Evolutionary conservation across 2,329 filamentous ascomycete genomes (phyloP).

Genomic region (Nigrospora osmanthi): DNA sequence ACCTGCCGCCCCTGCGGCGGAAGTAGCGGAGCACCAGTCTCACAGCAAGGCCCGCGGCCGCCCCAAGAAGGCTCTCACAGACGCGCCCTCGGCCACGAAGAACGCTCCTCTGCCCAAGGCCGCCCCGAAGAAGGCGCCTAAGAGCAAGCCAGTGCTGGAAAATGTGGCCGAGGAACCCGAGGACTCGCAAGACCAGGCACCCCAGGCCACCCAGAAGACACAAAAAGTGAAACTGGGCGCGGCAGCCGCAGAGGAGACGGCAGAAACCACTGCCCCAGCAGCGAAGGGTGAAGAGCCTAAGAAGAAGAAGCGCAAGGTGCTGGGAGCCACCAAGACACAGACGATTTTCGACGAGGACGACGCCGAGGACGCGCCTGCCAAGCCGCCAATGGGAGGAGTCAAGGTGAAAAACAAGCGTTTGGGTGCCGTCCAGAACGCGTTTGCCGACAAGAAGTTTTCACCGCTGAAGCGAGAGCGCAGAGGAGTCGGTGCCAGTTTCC

Average conservation of each 20-base stretch:
- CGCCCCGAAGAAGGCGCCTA: conserved; percentile 18
- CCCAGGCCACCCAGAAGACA: conserved; percentile 14
- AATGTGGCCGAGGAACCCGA: conserved; percentile 30
- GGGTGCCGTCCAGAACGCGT: conserved; percentile 34
- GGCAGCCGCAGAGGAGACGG: conserved; percentile 15
- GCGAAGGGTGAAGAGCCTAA: conserved; percentile 31
- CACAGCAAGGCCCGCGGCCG: conserved; percentile 34
- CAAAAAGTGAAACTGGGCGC: conserved; percentile 23
- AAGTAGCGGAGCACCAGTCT: conserved; percentile 16
- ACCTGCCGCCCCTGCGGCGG: conserved; percentile 9
- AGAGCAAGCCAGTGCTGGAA: conserved; percentile 20
- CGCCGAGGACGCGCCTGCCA: conserved; percentile 33
- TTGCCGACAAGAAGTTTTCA: conserved; percentile 53
- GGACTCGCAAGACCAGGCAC: conserved; percentile 2
- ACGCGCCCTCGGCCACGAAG: conserved; percentile 36
- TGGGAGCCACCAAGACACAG: conserved; percentile 57
- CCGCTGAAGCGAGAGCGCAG: conserved; percentile 65
- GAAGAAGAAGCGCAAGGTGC: conserved; percentile 68
- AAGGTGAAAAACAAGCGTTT: conserved; percentile 27
- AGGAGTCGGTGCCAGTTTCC: conserved; percentile 53
- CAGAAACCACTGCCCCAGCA: conserved; percentile 11
- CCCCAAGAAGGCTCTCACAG: conserved; percentile 37
- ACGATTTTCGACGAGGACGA: conserved; percentile 69
- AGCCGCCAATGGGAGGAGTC: conserved; percentile 17
- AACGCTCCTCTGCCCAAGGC: conserved; percentile 29